Conservation (phyloP, 768 basidiomycete genomes). For the Coprinopsis strossmayeri region DNA sequence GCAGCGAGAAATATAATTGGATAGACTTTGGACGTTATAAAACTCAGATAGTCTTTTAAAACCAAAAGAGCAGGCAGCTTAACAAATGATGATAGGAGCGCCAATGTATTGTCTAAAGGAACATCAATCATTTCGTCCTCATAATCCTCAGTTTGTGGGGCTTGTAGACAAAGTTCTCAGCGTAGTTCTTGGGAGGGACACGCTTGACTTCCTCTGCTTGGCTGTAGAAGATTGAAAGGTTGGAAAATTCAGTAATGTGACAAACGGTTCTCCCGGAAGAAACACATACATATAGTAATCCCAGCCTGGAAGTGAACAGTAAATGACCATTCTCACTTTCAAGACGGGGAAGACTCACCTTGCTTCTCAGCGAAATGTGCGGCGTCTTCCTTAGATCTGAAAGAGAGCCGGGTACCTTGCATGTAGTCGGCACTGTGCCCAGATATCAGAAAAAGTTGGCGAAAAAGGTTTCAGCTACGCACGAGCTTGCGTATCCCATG, state of each 20-base stretch:
- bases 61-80: too few species aligned
- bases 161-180: constrained; percentile 88
- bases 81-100: background rate
- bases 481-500: constrained; percentile 98
- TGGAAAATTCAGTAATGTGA: constrained; percentile 10
- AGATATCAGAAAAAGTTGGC: background rate
- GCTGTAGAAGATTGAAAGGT: constrained; percentile 23
- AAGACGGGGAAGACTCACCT: constrained; percentile 36
- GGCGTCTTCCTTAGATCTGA: constrained; percentile 85
- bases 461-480: constrained; percentile 22
- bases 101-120: background rate
- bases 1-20: too few species aligned
- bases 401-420: constrained; percentile 82
- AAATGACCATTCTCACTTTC: constrained; percentile 9
- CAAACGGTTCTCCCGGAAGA: constrained; percentile 6
- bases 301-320: constrained; percentile 64
- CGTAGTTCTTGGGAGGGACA: constrained; percentile 81
- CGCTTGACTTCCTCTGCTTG: constrained; percentile 57
- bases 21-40: too few species aligned
- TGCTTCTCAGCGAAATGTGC: constrained; percentile 96
- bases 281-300: constrained; percentile 79
- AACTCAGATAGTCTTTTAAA: too few species aligned
- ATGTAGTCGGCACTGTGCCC: constrained; percentile 81
- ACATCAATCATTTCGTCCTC: constrained; percentile 77
- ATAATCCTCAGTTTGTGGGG: constrained; percentile 73